A percentile compares a stretch with the other conserved stretches of the same genome.
Evolutionary conservation across 2,329 filamentous ascomycete species (phyloP).

Genomic region (Phialocephala subalpina): DNA sequence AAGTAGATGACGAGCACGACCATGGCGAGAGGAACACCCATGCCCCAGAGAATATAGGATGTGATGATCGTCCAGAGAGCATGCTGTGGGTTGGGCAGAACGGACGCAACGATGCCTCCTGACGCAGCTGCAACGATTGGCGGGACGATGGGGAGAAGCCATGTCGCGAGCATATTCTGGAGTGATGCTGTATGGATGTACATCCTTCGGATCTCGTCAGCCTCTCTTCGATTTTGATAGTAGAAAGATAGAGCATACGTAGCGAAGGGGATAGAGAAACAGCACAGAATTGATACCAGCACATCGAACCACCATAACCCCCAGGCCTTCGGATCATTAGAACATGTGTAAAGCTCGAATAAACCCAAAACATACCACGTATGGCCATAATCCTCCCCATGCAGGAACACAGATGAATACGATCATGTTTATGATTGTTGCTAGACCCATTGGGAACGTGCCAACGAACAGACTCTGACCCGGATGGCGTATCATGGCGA

Average conservation of each 20-base stretch:
- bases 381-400: constrained; percentile 67
- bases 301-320: constrained; percentile 66
- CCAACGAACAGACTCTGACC: constrained; percentile 74
- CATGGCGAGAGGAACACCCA: constrained; percentile 67
- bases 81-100: constrained; percentile 61
- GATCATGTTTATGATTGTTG: constrained; percentile 73
- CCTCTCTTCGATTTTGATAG: neutral
- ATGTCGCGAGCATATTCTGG: constrained; percentile 68
- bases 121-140: constrained; percentile 71
- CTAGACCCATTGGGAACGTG: constrained; percentile 73
- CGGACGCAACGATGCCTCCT: constrained; percentile 69
- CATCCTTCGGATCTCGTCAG: constrained; percentile 37
- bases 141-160: constrained; percentile 72
- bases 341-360: neutral
- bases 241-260: constrained; percentile 49
- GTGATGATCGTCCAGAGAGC: constrained; percentile 69
- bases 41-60: constrained; percentile 74
- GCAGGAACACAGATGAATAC: constrained; percentile 63
- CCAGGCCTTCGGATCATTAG: constrained; percentile 52
- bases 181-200: constrained; percentile 52
- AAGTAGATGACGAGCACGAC: constrained; percentile 74
- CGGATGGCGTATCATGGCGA: constrained; percentile 71
- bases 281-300: constrained; percentile 59
- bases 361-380: constrained; percentile 33
- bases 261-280: constrained; percentile 62